A percentile compares a stretch with the other conserved stretches of the same genome.
Conservation (phyloP, 352 stramenopile species). For the Pythium guiyangense region DNA sequence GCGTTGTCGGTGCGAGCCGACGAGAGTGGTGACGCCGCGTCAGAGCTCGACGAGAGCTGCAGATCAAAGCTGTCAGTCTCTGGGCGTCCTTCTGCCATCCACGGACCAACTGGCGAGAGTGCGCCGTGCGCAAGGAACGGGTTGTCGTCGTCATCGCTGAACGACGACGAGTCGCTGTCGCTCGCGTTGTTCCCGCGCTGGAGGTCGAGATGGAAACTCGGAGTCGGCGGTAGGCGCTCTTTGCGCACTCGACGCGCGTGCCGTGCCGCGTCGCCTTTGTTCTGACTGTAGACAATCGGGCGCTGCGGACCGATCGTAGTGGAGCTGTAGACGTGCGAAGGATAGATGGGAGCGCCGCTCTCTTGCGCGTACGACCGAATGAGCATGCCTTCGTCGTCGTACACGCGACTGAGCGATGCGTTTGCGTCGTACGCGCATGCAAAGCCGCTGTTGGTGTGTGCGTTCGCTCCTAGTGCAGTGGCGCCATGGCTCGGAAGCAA, state of each 20-base stretch:
- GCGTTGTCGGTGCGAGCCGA: slow-evolving; percentile 8
- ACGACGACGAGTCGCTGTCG: slow-evolving; percentile 5
- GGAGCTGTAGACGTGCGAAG: slow-evolving; percentile 2
- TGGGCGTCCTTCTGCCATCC: slow-evolving; percentile 18
- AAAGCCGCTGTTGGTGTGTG: background rate
- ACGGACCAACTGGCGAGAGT: slow-evolving; percentile 47
- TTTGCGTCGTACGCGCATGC: background rate
- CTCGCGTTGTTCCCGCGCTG: slow-evolving; percentile 6
- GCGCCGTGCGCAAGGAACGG: slow-evolving; percentile 11
- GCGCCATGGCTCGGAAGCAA: background rate
- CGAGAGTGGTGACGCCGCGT: background rate
- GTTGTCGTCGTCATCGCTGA: slow-evolving; percentile 6
- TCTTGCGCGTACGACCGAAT: slow-evolving; percentile 12
- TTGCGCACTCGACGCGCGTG: background rate
- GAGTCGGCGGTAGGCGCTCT: background rate
- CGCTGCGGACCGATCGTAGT: background rate
- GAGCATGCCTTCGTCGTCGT: slow-evolving; percentile 11
- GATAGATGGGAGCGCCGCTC: background rate
- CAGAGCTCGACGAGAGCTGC: background rate
- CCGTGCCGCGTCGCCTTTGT: background rate
- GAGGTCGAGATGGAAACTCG: slow-evolving; percentile 5
- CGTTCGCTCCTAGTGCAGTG: background rate
- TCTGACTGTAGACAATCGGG: background rate
- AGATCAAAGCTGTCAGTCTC: slow-evolving; percentile 12
- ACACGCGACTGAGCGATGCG: background rate